These are phyloP conservation scores for Cercophora newfieldiana DNA, from an alignment of 495 filamentous ascomycete species.

Conservation along the genomic window DNA sequence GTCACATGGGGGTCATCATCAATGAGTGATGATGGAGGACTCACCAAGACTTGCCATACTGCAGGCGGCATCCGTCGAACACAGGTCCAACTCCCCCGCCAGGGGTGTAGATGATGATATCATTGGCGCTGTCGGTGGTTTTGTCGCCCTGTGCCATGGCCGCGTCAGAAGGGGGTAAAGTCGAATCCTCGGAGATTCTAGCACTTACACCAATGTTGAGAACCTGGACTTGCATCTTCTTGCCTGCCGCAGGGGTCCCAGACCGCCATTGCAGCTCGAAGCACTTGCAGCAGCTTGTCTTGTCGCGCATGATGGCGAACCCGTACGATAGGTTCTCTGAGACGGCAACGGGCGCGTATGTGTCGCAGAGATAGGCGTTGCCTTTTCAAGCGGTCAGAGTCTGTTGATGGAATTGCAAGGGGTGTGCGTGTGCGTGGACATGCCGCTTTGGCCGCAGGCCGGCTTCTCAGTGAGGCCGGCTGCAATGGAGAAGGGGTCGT, in stretches of 20 bases:
- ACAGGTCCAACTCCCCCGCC: conserved; percentile 18
- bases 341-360: conserved; percentile 12
- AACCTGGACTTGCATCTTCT: conserved; percentile 20
- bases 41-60: conserved; percentile 21
- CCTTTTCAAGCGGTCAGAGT: too few relatives aligned
- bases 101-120: conserved; percentile 19
- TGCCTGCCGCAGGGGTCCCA: conserved; percentile 10
- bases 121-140: conserved; percentile 11
- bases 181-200: not conserved
- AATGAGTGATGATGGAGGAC: not conserved
- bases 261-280: conserved; percentile 17
- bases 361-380: conserved; percentile 17
- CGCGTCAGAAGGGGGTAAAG: not conserved
- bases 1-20: too few relatives aligned
- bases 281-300: conserved; percentile 19
- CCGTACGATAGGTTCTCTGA: conserved; percentile 14
- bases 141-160: conserved; percentile 11
- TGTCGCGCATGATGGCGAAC: conserved; percentile 19
- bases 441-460: conserved; percentile 12
- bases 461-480: conserved; percentile 12
- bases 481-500: conserved; percentile 13
- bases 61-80: conserved; percentile 14
- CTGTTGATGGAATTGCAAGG: too few relatives aligned
- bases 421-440: too few relatives aligned
- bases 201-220: conserved; percentile 17